Conservation (phyloP, 1,284 basidiomycete species). For the Leccinum griseonigrum region DNA sequence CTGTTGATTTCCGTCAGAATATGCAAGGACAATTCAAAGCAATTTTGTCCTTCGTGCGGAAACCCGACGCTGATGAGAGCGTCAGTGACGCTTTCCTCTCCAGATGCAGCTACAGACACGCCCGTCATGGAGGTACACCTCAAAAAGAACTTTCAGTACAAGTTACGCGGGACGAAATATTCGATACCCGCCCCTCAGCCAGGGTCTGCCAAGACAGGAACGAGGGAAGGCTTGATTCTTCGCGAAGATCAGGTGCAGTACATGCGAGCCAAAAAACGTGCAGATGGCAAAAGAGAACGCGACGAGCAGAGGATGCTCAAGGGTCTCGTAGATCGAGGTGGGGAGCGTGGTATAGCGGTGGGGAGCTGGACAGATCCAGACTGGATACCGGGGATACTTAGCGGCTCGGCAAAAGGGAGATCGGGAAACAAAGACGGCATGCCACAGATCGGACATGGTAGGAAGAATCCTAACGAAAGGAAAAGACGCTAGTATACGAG, state of each 20-base stretch:
- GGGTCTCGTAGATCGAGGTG: slow-evolving; percentile 53
- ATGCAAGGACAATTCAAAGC: slow-evolving; percentile 93
- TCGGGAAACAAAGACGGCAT: slow-evolving; percentile 64
- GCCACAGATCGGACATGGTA: slow-evolving; percentile 82
- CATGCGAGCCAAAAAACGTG: slow-evolving; percentile 74
- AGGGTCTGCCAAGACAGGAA: slow-evolving; percentile 82
- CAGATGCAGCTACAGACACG: slow-evolving; percentile 53
- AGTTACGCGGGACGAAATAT: slow-evolving; percentile 89
- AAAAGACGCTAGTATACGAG: slow-evolving; percentile 46
- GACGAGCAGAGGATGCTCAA: slow-evolving; percentile 77
- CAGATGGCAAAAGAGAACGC: slow-evolving; percentile 68
- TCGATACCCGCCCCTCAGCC: slow-evolving; percentile 91
- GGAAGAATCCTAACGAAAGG: slow-evolving; percentile 84
- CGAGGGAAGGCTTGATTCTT: slow-evolving; percentile 79
- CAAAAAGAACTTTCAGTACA: slow-evolving; percentile 94
- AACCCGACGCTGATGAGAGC: slow-evolving; percentile 90
- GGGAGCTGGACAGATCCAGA: slow-evolving; percentile 95
- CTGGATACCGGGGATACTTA: slow-evolving; percentile 88
- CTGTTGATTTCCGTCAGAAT: slow-evolving; percentile 52
- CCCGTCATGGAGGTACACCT: slow-evolving; percentile 83
- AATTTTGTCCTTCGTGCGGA: slow-evolving; percentile 98
- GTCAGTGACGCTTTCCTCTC: slow-evolving; percentile 82
- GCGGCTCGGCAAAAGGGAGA: slow-evolving; percentile 72
- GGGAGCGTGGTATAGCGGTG: slow-evolving; percentile 49
- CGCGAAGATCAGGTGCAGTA: slow-evolving; percentile 91